These are phyloP conservation scores for Paramecium bursaria DNA, from an alignment of 73 alveolate genomes.

Conservation along the genomic window DNA sequence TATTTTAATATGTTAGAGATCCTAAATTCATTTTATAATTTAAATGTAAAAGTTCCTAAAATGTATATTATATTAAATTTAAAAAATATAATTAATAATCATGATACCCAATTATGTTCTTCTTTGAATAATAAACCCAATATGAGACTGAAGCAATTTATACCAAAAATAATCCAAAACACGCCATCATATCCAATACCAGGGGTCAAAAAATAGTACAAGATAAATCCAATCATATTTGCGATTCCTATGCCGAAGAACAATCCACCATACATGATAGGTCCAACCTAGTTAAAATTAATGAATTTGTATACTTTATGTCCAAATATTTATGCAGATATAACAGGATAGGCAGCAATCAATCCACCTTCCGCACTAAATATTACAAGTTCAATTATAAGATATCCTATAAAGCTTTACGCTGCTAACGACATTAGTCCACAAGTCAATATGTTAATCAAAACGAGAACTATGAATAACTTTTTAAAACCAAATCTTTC, in stretches of 20 bases:
- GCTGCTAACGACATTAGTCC: not conserved
- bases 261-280: slow-evolving; percentile 52
- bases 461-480: not conserved
- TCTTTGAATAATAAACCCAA: slow-evolving; percentile 39
- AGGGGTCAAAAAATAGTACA: slow-evolving; percentile 47
- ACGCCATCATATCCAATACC: slow-evolving; percentile 12
- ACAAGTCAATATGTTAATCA: not conserved
- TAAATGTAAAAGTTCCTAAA: too few relatives aligned
- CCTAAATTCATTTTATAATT: too few relatives aligned
- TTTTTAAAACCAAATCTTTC: slow-evolving; percentile 51
- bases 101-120: slow-evolving; percentile 60
- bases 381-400: not conserved
- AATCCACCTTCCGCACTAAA: slow-evolving; percentile 49
- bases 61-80: too few relatives aligned
- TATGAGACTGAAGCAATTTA: not conserved
- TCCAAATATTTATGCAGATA: slow-evolving; percentile 38
- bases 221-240: slow-evolving; percentile 31
- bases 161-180: slow-evolving; percentile 50
- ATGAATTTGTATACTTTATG: slow-evolving; percentile 39
- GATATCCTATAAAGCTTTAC: slow-evolving; percentile 26
- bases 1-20: too few relatives aligned
- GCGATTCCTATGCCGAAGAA: slow-evolving; percentile 41
- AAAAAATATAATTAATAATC: too few relatives aligned
- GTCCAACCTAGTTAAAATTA: slow-evolving; percentile 15
- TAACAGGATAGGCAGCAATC: slow-evolving; percentile 27